phyloP scores from a whole-genome alignment of 306 rosid genomes.

The Acacia crassicarpa region DNA sequence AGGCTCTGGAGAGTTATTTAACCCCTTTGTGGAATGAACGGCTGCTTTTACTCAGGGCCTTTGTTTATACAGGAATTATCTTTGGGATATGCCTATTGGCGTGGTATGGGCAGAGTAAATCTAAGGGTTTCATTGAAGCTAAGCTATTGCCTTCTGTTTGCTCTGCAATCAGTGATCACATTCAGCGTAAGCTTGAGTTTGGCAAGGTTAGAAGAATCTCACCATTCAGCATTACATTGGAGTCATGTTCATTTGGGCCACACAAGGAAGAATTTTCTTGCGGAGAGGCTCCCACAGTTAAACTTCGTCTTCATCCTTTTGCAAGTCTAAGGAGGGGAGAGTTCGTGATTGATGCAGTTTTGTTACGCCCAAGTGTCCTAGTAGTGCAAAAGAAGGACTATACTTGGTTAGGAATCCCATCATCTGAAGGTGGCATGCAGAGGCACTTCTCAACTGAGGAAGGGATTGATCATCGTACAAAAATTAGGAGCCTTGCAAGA shows the following conservation, averaged over 20 bases:
- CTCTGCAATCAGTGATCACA: conserved; percentile 58
- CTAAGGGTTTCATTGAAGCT: conserved; percentile 68
- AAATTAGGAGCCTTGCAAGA: conserved; percentile 63
- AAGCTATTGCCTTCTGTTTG: conserved; percentile 80
- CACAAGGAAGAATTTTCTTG: conserved; percentile 79
- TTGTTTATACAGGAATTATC: conserved; percentile 59
- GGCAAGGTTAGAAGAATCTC: conserved; percentile 82
- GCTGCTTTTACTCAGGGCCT: conserved; percentile 69
- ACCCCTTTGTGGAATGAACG: conserved; percentile 70
- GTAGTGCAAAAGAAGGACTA: conserved; percentile 81
- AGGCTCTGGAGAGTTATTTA: conserved; percentile 50
- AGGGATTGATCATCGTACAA: conserved; percentile 75
- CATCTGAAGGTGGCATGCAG: conserved; percentile 42
- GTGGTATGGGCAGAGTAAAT: conserved; percentile 76
- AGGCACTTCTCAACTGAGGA: conserved; percentile 65
- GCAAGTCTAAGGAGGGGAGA: conserved; percentile 85
- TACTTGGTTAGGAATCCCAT: conserved; percentile 89
- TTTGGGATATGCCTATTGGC: conserved; percentile 75
- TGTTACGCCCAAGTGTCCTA: conserved; percentile 67
- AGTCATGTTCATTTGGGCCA: conserved; percentile 84
- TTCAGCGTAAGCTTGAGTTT: conserved; percentile 77
- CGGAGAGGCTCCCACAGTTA: conserved; percentile 75
- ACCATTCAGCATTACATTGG: conserved; percentile 83
- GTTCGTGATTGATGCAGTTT: conserved; percentile 83
- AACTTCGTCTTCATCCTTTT: conserved; percentile 71